Conservation (phyloP, 148 eudicot genomes). For the Silene uniflora region DNA sequence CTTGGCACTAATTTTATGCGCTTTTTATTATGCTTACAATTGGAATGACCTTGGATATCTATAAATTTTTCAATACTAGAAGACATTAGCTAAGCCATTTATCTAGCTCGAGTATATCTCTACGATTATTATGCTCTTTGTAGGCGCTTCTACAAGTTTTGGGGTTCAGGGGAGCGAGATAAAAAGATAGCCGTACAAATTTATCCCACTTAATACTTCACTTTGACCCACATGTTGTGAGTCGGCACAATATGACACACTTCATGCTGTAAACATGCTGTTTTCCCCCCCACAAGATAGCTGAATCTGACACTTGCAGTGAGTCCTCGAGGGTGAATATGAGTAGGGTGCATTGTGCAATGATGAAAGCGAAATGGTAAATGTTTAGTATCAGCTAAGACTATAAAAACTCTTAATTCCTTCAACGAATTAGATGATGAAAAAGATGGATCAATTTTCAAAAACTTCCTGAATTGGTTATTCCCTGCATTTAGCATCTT, state of each 20-base stretch:
- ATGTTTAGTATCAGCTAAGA: not conserved
- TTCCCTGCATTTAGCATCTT: slow-evolving; percentile 9
- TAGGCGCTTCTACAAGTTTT: not conserved
- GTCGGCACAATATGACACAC: not conserved
- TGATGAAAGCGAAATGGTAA: not conserved
- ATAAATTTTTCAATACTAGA: not conserved
- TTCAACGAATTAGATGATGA: slow-evolving; percentile 5
- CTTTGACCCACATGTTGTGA: not conserved
- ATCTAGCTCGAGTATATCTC: not conserved
- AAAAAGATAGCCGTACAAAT: not conserved
- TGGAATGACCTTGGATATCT: not conserved
- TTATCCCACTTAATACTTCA: not conserved
- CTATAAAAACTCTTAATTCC: not conserved
- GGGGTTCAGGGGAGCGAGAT: not conserved
- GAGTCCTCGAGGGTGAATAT: not conserved
- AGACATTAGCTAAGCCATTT: not conserved
- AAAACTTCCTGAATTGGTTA: slow-evolving; percentile 10
- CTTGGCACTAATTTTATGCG: not conserved
- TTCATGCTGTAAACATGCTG: no score
- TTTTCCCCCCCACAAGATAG: not conserved
- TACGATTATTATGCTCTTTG: not conserved
- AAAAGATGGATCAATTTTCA: not conserved
- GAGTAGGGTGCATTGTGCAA: not conserved
- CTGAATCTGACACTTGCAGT: not conserved
- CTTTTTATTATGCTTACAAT: not conserved